These are phyloP conservation scores for Candida glucosophila DNA, from an alignment of 1,139 yeast genomes.

Conservation along the genomic window DNA sequence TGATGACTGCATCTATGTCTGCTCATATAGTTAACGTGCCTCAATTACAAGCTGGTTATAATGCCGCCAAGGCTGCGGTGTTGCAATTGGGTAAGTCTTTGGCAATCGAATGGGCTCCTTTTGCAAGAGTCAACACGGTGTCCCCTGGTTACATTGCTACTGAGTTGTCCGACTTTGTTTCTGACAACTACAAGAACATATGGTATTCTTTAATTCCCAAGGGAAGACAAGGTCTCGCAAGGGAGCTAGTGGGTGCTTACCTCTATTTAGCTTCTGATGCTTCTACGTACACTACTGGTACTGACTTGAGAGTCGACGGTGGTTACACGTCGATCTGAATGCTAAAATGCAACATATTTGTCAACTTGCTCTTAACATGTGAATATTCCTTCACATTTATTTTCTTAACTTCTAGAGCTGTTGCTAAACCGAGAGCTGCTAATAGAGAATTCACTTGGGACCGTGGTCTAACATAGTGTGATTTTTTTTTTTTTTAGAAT, in stretches of 20 bases:
- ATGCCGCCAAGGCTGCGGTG: constrained; percentile 53
- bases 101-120: constrained; percentile 45
- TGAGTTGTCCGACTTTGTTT: constrained; percentile 2
- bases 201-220: constrained; percentile 8
- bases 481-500: constrained; percentile 7
- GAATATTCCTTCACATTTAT: too few species aligned
- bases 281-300: constrained; percentile 18
- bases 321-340: too few species aligned
- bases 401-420: too few species aligned
- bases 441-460: too few species aligned
- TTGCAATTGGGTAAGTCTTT: constrained; percentile 44
- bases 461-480: too few species aligned
- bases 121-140: constrained; percentile 48
- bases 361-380: too few species aligned
- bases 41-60: constrained; percentile 48
- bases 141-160: constrained; percentile 45
- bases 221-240: constrained; percentile 13
- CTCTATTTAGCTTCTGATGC: constrained; percentile 12
- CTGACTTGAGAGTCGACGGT: constrained; percentile 21
- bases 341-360: too few species aligned
- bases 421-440: too few species aligned
- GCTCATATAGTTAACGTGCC: constrained; percentile 50
- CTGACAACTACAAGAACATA: constrained; percentile 1
- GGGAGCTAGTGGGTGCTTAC: constrained; percentile 14
- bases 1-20: constrained; percentile 56